Conservation (phyloP, 345 rosid species). For the Salix caprea region DNA sequence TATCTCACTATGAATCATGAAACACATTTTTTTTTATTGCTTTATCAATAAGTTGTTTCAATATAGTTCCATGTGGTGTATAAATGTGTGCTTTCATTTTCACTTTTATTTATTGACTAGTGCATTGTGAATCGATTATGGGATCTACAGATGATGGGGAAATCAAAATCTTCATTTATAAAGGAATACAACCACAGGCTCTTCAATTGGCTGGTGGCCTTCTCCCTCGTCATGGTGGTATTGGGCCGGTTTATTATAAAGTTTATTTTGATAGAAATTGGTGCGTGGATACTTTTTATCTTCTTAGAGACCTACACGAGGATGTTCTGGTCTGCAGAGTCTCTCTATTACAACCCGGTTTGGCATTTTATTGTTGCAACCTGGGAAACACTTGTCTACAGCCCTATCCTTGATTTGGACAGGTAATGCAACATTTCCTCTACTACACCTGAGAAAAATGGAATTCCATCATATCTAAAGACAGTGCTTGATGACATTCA, state of each 20-base stretch:
- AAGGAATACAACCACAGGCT: slow-evolving; percentile 94
- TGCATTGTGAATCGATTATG: background rate
- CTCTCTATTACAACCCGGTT: slow-evolving; percentile 86
- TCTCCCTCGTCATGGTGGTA: slow-evolving; percentile 92
- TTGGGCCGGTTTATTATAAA: slow-evolving; percentile 86
- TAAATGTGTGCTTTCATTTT: background rate
- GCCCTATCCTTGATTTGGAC: slow-evolving; percentile 91
- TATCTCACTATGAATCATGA: background rate
- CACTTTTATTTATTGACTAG: background rate
- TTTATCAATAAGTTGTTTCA: background rate
- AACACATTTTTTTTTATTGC: background rate
- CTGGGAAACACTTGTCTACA: slow-evolving; percentile 93
- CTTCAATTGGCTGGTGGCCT: slow-evolving; percentile 96
- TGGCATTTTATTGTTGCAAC: slow-evolving; percentile 89
- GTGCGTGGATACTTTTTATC: slow-evolving; percentile 89
- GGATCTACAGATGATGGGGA: slow-evolving; percentile 76
- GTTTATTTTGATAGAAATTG: slow-evolving; percentile 86
- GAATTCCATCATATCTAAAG: background rate
- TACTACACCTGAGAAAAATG: background rate
- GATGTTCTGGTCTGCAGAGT: slow-evolving; percentile 95
- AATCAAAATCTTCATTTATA: slow-evolving; percentile 69
- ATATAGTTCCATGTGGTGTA: background rate
- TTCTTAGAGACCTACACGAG: slow-evolving; percentile 95
- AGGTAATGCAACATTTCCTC: slow-evolving; percentile 41
- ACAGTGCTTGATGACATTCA: background rate